Base-by-base conservation (phyloP, 2,329 filamentous ascomycete species). In the Neoascochyta sp. region DNA sequence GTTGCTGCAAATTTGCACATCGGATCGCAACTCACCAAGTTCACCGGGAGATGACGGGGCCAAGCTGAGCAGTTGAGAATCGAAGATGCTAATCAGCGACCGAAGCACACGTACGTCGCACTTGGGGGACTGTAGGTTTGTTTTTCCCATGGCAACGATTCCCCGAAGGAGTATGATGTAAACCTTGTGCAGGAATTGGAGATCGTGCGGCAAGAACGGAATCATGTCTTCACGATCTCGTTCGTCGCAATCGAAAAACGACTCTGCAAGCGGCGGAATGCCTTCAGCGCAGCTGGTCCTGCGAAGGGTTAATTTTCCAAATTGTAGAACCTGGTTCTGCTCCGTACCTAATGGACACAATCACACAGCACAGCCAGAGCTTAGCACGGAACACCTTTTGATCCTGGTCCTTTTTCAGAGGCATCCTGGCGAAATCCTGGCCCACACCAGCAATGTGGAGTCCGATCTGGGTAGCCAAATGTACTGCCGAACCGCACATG, bases 401-500 rank as follows among this genome's bases (percentile, higher is more conserved):
- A 5, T 54, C 49, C 17, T 57, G 49, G 15, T 60, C 51, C 27
- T 60, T 60, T 36, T 59, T 56, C 3, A 65, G 32, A 7, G 57
- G 54, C 29, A 54, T 60, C 17, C 62, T 50, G 3, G 53, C 57
- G 36, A 67, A 67, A 30, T 67, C 64, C 29, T 67, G 63, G 9
- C 60, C 60, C 3, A 61, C 52, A 7, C 62, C 60, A 6, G 53
- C 46, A 11, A 66, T 55, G 31, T 66, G 63, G 5, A 67, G 45
- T 4, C 64, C 64, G 26, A 64, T 64, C 33, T 65, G 62, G 9
- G 62, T 65, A 11, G 63, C 63, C 9, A 66, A 41, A 34, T 66
- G 62, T 3, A 65, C 48, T 17, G 63, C 62, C 10, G 62, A 62
- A 11, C 64, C 63, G 38, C 57, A 62, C 27, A 67, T 50, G 10